A percentile compares a stretch with the other conserved stretches of the same genome.
phyloP scores from a whole-genome alignment of 305 asterid species.

The Rubia peregrina region DNA sequence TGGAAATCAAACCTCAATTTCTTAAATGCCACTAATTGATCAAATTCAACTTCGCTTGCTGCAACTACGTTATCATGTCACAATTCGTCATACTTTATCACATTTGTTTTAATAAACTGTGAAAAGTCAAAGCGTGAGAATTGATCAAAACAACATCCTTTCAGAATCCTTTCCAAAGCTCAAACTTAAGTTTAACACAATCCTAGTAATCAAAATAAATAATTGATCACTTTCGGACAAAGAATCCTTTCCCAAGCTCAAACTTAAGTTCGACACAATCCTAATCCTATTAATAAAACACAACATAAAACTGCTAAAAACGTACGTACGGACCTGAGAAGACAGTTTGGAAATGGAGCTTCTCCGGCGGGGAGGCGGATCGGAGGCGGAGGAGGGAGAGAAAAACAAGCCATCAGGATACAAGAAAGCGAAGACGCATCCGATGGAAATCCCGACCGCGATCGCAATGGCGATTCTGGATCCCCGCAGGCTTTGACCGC shows the following conservation, averaged over 20 bases:
- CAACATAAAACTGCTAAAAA: no score
- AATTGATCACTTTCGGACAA: neutral
- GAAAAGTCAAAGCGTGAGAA: no score
- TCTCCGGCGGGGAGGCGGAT: constrained; percentile 10
- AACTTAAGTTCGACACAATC: neutral
- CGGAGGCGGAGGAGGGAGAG: constrained; percentile 32
- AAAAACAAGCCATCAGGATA: constrained; percentile 64
- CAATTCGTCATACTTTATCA: no score
- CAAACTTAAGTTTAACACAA: neutral
- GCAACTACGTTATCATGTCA: no score
- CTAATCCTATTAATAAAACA: no score
- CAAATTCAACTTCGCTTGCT: neutral
- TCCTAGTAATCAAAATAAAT: neutral
- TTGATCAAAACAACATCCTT: no score
- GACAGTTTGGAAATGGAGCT: constrained; percentile 31
- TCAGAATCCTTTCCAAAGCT: neutral
- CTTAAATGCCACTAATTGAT: neutral
- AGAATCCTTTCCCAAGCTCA: constrained; percentile 1
- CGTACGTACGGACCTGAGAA: constrained; percentile 33
- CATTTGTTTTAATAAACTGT: no score
- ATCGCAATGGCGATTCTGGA: constrained; percentile 70
- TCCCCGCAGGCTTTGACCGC: constrained; percentile 42
- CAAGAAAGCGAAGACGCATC: constrained; percentile 69
- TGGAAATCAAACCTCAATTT: neutral
- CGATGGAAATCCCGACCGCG: constrained; percentile 59